Percentiles rank a stretch among this genome's conserved stretches.
Evolutionary conservation across 768 basidiomycete genomes (phyloP).

Genomic region (Lentinus tigrinus): DNA sequence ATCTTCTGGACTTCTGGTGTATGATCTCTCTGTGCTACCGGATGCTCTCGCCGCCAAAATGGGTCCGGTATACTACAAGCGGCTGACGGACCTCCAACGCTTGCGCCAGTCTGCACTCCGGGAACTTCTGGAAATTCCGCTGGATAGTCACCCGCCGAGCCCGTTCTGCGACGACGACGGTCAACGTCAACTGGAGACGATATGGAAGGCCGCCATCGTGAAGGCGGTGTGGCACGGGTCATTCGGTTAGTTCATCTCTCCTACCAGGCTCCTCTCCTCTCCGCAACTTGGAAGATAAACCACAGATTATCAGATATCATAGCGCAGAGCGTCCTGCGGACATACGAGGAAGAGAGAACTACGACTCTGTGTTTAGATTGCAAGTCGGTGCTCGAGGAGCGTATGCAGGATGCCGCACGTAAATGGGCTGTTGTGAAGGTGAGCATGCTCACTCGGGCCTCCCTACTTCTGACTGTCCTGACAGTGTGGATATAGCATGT

Average conservation of each 20-base stretch:
- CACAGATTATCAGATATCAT: no score
- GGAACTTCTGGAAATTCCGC: slow-evolving; percentile 26
- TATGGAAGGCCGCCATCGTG: slow-evolving; percentile 28
- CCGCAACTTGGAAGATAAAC: no score
- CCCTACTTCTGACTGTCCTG: no score
- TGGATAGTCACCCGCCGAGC: slow-evolving; percentile 22
- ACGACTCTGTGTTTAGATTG: no score
- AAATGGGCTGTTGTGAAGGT: no score
- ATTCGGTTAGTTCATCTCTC: slow-evolving; percentile 21
- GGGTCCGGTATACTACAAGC: slow-evolving; percentile 40
- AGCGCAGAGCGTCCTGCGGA: no score
- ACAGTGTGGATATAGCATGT: no score
- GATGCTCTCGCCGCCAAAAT: slow-evolving; percentile 37
- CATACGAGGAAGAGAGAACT: no score
- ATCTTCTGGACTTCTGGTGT: slow-evolving; percentile 38
- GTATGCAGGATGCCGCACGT: no score
- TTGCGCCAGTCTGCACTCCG: slow-evolving; percentile 36
- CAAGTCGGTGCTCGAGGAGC: no score
- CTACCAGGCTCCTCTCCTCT: no score
- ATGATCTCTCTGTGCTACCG: slow-evolving; percentile 32
- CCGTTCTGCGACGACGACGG: slow-evolving; percentile 12
- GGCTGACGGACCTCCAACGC: slow-evolving; percentile 37
- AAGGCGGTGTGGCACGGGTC: slow-evolving; percentile 25
- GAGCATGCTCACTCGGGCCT: no score
- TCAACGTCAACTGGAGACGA: slow-evolving; percentile 24